Conservation (phyloP, 768 basidiomycete species). For the Tulasnella sp. region DNA sequence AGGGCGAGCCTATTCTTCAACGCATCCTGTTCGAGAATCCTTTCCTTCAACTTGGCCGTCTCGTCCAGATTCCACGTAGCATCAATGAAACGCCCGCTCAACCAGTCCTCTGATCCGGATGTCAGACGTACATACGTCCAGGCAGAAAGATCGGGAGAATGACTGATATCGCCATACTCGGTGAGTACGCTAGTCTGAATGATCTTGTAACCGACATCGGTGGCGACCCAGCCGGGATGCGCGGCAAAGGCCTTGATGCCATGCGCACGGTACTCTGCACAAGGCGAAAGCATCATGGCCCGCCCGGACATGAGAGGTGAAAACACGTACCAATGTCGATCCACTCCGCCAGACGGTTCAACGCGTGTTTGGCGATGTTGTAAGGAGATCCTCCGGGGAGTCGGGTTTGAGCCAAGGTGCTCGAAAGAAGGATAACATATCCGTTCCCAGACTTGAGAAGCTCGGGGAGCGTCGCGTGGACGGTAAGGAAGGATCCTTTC, state of each 20-base stretch:
- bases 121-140: neutral
- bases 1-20: slow-evolving; percentile 3
- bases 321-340: slow-evolving; percentile 5
- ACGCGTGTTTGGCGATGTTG: slow-evolving; percentile 7
- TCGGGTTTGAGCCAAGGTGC: slow-evolving; percentile 8
- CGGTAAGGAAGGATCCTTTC: slow-evolving; percentile 1
- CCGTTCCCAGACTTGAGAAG: slow-evolving; percentile 15
- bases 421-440: slow-evolving; percentile 15
- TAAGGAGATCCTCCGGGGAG: slow-evolving; percentile 8
- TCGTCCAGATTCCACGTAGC: neutral
- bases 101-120: neutral
- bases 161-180: neutral
- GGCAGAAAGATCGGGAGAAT: neutral
- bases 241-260: slow-evolving; percentile 15
- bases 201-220: slow-evolving; percentile 16
- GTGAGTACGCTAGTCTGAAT: neutral
- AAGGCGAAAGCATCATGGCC: neutral
- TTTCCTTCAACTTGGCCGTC: neutral
- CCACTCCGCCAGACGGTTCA: slow-evolving; percentile 14
- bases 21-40: slow-evolving; percentile 2
- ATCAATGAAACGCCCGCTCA: neutral
- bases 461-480: neutral
- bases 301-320: neutral
- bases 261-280: neutral
- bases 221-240: slow-evolving; percentile 17